phyloP scores from a whole-genome alignment of 495 filamentous ascomycete species.

The Tetracladium setigerum region DNA sequence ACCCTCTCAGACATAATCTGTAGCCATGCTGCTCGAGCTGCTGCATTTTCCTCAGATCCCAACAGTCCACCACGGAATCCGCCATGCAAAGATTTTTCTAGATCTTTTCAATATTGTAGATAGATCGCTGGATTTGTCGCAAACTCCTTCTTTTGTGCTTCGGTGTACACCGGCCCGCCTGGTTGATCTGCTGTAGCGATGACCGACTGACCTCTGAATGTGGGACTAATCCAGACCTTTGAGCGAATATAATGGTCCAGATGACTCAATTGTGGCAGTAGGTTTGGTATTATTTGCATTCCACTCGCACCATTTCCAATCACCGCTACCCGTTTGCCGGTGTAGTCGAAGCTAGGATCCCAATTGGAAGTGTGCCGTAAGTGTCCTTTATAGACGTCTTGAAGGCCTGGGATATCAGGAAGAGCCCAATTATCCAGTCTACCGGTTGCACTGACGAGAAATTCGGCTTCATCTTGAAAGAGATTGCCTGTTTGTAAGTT shows the following conservation, averaged over 20 bases:
- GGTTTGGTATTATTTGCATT: conserved; percentile 44
- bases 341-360: conserved; percentile 38
- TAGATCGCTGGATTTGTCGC: conserved; percentile 39
- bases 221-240: conserved; percentile 47
- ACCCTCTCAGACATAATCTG: conserved; percentile 39
- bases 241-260: conserved; percentile 50
- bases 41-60: conserved; percentile 41
- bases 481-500: conserved; percentile 18
- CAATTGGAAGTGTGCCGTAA: conserved; percentile 49
- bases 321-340: conserved; percentile 46
- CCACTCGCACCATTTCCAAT: conserved; percentile 55
- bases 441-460: conserved; percentile 46
- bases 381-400: conserved; percentile 33
- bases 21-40: conserved; percentile 42
- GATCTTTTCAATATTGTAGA: conserved; percentile 37
- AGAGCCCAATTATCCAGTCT: conserved; percentile 49
- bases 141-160: conserved; percentile 30
- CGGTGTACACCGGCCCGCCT: conserved; percentile 33
- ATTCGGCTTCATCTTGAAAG: conserved; percentile 38
- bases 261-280: conserved; percentile 42
- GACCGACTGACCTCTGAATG: conserved; percentile 24
- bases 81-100: conserved; percentile 38
- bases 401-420: conserved; percentile 43
- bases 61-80: conserved; percentile 29
- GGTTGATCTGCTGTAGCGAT: conserved; percentile 18